A percentile compares a stretch with the other conserved stretches of the same genome.
Conservation (phyloP, 2,329 filamentous ascomycete genomes). For the Alternaria arborescens region DNA sequence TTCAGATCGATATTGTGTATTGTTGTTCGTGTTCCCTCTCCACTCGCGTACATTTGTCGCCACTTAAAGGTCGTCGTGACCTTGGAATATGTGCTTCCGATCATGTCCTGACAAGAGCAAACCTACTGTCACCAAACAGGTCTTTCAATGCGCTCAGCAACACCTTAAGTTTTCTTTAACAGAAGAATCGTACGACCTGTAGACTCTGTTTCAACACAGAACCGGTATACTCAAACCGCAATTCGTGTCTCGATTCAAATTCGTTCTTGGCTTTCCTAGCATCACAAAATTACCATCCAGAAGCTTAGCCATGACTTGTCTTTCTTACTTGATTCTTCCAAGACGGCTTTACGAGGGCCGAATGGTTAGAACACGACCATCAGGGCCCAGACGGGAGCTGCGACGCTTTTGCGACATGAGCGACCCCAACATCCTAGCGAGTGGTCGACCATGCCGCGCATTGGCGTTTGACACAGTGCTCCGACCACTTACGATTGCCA, state of each 20-base stretch:
- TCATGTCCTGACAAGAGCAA: background rate
- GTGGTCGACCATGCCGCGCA: constrained; percentile 13
- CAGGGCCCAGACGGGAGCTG: constrained; percentile 12
- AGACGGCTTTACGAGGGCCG: background rate
- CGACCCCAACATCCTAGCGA: constrained; percentile 19
- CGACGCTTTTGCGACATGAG: constrained; percentile 24
- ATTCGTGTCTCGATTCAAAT: background rate
- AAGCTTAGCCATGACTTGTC: constrained; percentile 1
- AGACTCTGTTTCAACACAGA: constrained; percentile 3
- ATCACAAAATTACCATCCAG: background rate
- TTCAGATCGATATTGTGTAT: background rate
- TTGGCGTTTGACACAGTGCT: constrained; percentile 20
- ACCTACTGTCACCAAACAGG: background rate
- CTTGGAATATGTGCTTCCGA: background rate
- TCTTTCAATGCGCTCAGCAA: background rate
- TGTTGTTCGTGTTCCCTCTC: background rate
- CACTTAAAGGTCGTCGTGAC: background rate
- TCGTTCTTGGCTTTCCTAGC: constrained; percentile 1
- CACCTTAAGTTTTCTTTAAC: background rate
- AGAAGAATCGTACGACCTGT: background rate
- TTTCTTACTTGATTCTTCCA: background rate
- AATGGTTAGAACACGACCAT: constrained; percentile 2
- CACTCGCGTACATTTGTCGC: background rate
- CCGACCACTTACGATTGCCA: constrained; percentile 3
- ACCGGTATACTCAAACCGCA: background rate